Evolutionary conservation across 192 early-diverging fungal species (phyloP).

Genomic region (Linnemannia zychae): DNA sequence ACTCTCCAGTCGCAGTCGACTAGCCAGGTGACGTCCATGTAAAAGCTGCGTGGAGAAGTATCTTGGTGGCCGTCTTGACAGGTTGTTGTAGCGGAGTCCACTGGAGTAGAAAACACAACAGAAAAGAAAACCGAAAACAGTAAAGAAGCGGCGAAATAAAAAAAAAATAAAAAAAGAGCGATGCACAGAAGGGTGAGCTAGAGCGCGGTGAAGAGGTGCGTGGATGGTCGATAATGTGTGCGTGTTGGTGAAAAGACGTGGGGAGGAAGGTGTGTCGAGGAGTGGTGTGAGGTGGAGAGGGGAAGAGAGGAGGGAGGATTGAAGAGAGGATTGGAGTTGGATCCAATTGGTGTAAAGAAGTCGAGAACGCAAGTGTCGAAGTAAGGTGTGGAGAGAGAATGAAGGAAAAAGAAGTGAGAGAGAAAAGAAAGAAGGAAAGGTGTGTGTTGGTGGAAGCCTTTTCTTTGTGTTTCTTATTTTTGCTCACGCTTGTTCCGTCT

Average conservation of each 20-base stretch:
- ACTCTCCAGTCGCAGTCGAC: constrained; percentile 57
- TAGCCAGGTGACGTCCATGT: constrained; percentile 46
- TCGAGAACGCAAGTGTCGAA: not conserved
- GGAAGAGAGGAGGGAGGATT: not conserved
- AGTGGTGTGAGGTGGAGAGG: not conserved
- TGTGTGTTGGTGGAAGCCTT: not conserved
- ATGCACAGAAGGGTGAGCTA: not conserved
- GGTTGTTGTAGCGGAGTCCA: not conserved
- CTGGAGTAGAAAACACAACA: too few species aligned
- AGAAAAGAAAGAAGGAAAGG: not conserved
- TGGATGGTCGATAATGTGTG: not conserved
- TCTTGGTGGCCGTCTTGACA: not conserved
- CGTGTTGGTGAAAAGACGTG: not conserved
- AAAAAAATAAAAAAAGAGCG: not conserved
- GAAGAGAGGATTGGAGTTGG: not conserved
- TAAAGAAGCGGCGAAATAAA: not conserved
- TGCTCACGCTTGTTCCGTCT: not conserved
- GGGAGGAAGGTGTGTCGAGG: not conserved
- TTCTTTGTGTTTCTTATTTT: not conserved
- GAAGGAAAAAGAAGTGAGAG: not conserved
- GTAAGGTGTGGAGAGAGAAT: not conserved
- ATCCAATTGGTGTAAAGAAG: not conserved
- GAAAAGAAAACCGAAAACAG: not conserved
- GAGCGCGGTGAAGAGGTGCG: not conserved
- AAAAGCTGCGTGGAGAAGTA: not conserved